Evolutionary conservation across 176 grass and related monocot species (phyloP).

Genomic region (Saccharum spontaneum): DNA sequence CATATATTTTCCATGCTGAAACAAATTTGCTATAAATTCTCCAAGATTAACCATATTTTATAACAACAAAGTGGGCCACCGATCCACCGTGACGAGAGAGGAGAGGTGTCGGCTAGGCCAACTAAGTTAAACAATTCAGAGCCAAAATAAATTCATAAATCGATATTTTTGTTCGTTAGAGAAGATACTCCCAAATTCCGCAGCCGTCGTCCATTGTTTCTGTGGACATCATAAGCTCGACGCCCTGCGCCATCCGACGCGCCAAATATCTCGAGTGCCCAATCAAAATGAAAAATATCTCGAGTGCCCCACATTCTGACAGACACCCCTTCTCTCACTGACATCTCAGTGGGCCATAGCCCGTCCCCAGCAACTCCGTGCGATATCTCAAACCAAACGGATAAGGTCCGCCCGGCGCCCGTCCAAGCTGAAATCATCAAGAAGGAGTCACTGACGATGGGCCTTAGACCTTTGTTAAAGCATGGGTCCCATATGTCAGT

Average conservation of each 20-base stretch:
- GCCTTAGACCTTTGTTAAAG: rapidly evolving
- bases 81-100: background rate
- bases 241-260: conserved; percentile 40
- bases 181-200: conserved; percentile 16
- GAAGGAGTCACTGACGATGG: background rate
- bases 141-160: background rate
- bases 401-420: conserved; percentile 13
- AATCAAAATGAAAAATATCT: too few species aligned
- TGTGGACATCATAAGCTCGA: conserved; percentile 40
- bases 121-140: conserved; percentile 3
- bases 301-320: conserved; percentile 31
- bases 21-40: background rate
- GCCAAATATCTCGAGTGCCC: conserved; percentile 38
- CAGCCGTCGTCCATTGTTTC: conserved; percentile 3
- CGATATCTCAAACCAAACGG: conserved; percentile 26
- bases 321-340: conserved; percentile 12
- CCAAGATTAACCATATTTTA: background rate
- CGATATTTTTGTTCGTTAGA: background rate
- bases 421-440: background rate
- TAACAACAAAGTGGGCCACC: background rate
- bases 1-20: background rate
- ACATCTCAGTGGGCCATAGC: background rate
- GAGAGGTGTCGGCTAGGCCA: conserved; percentile 26
- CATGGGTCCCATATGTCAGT: background rate
- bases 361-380: conserved; percentile 13